phyloP scores from a whole-genome alignment of 805 yeast species.

The Saccharomyces jurei region DNA sequence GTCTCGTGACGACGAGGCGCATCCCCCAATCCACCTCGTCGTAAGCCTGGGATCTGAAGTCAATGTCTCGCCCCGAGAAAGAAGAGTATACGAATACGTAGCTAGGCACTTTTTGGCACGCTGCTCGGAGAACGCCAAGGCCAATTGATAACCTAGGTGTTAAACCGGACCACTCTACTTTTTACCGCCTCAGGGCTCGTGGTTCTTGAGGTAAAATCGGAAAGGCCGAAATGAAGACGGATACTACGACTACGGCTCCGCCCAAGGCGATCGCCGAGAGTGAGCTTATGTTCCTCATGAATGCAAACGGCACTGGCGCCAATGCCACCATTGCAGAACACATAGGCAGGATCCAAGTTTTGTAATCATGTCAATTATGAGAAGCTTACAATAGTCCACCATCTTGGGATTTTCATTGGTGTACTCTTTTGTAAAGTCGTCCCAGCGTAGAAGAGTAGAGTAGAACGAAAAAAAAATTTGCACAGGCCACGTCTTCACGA shows the following conservation, averaged over 20 bases:
- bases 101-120: conserved; percentile 83
- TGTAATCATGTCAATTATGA: conserved; percentile 58
- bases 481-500: conserved; percentile 47
- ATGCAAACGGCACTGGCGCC: conserved; percentile 94
- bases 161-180: conserved; percentile 71
- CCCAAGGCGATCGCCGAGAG: conserved; percentile 85
- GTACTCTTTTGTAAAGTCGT: conserved; percentile 83
- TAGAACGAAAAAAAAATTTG: conserved; percentile 56
- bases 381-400: conserved; percentile 53
- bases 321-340: conserved; percentile 99
- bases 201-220: conserved; percentile 62
- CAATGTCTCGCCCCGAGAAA: conserved; percentile 33
- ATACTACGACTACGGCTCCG: conserved; percentile 55
- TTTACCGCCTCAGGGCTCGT: conserved; percentile 68
- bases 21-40: conserved; percentile 94
- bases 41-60: conserved; percentile 28
- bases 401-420: conserved; percentile 77
- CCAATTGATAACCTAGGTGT: conserved; percentile 46
- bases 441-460: conserved; percentile 70
- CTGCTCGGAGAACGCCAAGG: conserved; percentile 85
- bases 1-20: conserved; percentile 84
- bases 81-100: conserved; percentile 76
- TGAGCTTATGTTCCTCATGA: conserved; percentile 88
- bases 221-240: conserved; percentile 55
- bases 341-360: conserved; percentile 62